phyloP scores from a whole-genome alignment of 164 flowering plant genomes.

The Umbilicus rupestris region DNA sequence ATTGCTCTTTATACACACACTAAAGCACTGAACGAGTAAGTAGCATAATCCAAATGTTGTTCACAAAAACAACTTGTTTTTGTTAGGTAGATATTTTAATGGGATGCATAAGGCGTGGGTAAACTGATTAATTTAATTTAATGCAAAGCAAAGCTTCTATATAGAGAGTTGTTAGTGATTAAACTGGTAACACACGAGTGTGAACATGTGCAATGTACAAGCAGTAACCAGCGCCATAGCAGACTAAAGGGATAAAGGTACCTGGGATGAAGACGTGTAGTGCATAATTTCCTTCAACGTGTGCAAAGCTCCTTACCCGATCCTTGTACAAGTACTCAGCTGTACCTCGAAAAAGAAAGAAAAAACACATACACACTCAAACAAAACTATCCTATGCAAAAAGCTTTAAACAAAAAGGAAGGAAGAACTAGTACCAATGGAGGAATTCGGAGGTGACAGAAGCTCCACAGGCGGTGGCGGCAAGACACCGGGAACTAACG shows the following conservation, averaged over 20 bases:
- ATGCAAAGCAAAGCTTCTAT: too few species aligned
- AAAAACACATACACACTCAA: slow-evolving; percentile 12
- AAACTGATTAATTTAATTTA: too few species aligned
- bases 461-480: slow-evolving; percentile 70
- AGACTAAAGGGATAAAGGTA: slow-evolving; percentile 12
- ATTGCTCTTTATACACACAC: background rate
- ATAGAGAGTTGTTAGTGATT: too few species aligned
- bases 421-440: background rate
- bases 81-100: too few species aligned
- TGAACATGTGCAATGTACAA: too few species aligned
- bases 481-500: too few species aligned
- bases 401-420: background rate
- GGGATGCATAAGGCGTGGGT: too few species aligned
- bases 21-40: background rate
- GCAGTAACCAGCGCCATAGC: too few species aligned
- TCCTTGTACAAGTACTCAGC: slow-evolving; percentile 20
- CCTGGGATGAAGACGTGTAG: slow-evolving; percentile 88
- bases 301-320: slow-evolving; percentile 72
- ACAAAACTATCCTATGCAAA: too few species aligned
- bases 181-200: too few species aligned
- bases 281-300: slow-evolving; percentile 87
- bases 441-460: slow-evolving; percentile 26
- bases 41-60: too few species aligned
- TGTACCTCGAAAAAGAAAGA: slow-evolving; percentile 17
- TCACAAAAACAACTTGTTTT: too few species aligned